Percentiles rank a stretch among this genome's conserved stretches.
Conservation (phyloP, 306 rosid species). For the Fragaria ananassa region DNA sequence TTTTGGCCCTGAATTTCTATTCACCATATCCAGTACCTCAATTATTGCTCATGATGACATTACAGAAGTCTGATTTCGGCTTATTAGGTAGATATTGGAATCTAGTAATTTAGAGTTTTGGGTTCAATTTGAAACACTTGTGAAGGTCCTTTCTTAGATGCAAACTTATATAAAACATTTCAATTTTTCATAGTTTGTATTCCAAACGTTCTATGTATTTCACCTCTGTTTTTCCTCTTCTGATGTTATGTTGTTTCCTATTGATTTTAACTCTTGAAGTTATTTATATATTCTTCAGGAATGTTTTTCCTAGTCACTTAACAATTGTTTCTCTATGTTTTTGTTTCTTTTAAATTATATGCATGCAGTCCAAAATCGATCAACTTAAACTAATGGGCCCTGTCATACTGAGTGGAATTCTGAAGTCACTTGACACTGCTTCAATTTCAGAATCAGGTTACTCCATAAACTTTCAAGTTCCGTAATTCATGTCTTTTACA, state of each 20-base stretch:
- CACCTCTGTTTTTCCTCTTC: not conserved
- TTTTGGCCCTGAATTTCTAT: not conserved
- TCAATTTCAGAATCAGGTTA: slow-evolving; percentile 73
- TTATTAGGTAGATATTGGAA: not conserved
- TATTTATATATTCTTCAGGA: not conserved
- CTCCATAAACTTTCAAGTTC: slow-evolving; percentile 19
- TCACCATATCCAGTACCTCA: not conserved
- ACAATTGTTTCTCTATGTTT: slow-evolving; percentile 7
- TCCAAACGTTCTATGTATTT: not conserved
- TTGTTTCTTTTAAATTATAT: slow-evolving; percentile 24
- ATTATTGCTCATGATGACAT: not conserved
- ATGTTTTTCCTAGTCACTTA: no score
- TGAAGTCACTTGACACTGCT: slow-evolving; percentile 86
- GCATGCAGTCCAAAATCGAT: slow-evolving; percentile 68
- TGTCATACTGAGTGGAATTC: slow-evolving; percentile 78
- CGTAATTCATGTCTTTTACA: slow-evolving; percentile 6
- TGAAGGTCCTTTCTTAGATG: not conserved
- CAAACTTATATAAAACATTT: not conserved
- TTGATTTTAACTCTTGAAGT: not conserved
- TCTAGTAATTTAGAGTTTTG: not conserved
- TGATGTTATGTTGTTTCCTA: not conserved
- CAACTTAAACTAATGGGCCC: slow-evolving; percentile 95
- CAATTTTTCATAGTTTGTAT: not conserved
- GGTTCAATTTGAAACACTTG: not conserved
- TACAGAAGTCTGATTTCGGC: not conserved